phyloP scores from a whole-genome alignment of 257 asterid species.

The Agastache rugosa region DNA sequence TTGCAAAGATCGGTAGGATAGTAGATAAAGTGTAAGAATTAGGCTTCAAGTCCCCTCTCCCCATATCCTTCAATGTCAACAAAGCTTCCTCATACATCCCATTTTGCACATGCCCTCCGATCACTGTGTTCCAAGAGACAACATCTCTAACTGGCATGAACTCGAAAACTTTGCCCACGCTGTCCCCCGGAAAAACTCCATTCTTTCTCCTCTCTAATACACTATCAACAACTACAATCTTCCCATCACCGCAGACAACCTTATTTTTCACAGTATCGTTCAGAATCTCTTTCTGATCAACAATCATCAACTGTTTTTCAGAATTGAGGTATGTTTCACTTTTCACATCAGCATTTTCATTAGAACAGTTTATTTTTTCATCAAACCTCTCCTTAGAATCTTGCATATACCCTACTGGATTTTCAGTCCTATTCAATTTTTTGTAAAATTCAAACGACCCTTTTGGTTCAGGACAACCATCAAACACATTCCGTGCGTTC shows the following conservation, averaged over 20 bases:
- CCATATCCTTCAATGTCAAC: constrained; percentile 68
- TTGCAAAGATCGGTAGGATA: constrained; percentile 70
- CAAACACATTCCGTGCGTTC: constrained; percentile 46
- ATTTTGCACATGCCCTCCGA: constrained; percentile 66
- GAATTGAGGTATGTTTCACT: no score
- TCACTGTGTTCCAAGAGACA: constrained; percentile 92
- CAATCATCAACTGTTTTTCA: no score
- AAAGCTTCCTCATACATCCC: constrained; percentile 69
- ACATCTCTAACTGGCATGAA: constrained; percentile 70
- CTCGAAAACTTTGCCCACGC: constrained; percentile 75
- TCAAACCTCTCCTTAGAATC: constrained; percentile 26
- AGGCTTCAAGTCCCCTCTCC: constrained; percentile 61
- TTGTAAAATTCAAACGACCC: constrained; percentile 3
- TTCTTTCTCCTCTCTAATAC: constrained; percentile 34
- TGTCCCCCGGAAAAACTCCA: constrained; percentile 42
- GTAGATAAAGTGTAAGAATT: constrained; percentile 80
- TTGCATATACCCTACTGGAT: not conserved
- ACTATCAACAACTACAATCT: constrained; percentile 16
- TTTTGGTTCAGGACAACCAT: constrained; percentile 48
- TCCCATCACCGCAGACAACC: constrained; percentile 23
- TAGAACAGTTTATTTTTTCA: constrained; percentile 5
- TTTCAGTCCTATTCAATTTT: constrained; percentile 2
- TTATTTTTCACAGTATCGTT: constrained; percentile 15
- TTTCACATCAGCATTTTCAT: no score
- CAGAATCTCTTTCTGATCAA: constrained; percentile 12